Base-by-base conservation (phyloP, 768 basidiomycete genomes). In the Boletus rex-veris region DNA sequence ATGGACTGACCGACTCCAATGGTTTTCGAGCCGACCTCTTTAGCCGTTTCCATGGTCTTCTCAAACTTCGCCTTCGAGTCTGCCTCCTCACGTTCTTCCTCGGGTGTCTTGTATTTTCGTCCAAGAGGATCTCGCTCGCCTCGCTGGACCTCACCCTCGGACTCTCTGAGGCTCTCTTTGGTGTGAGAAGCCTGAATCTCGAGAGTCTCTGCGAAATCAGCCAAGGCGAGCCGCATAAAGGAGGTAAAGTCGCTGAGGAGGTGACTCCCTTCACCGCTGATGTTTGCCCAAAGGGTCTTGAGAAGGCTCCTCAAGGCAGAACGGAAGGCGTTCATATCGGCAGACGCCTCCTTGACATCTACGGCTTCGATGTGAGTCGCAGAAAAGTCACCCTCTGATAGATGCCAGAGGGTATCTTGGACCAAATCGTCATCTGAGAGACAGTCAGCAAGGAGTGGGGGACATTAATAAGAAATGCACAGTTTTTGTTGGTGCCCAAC, bases 381-480 rank as follows among this genome's bases (percentile, higher is more conserved):
- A 15, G 72, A 64, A 35, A 82, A 51, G 53, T 88, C 82, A 21
- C 78, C 80, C 58, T 83, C 73, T 5, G 76, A 73, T 31, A 90
- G 70, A 59, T 87, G 82, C 80, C 81, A 88, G 36, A 88, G 67
- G 6, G 82, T 80, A 54, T 84, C 72, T 62, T 90, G 88, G 2
- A 89, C 63, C 42, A 83, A 53, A 54, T 86, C 78, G 55, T 88
- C 87, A 51, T 75, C 86, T 89, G 49, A 14, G 39, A 43, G 4
- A 19, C 4, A 26, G 53, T 60, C 47, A 55, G 31, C 18, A 6
- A 28, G 4, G 18, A 21, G 18, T 40, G 16, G 3, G 10, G 30
- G 24, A 35, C 0, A 12, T 38, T 24, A 1, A 11, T 0, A 8
- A 38, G n/a, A 7, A 3, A 60, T 65, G 28, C 55, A 83, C 85